Evolutionary conservation across 78 protist species (phyloP), one percentile per base, ranked within the genome.

Genomic region (Diacronema lutheri): DNA sequence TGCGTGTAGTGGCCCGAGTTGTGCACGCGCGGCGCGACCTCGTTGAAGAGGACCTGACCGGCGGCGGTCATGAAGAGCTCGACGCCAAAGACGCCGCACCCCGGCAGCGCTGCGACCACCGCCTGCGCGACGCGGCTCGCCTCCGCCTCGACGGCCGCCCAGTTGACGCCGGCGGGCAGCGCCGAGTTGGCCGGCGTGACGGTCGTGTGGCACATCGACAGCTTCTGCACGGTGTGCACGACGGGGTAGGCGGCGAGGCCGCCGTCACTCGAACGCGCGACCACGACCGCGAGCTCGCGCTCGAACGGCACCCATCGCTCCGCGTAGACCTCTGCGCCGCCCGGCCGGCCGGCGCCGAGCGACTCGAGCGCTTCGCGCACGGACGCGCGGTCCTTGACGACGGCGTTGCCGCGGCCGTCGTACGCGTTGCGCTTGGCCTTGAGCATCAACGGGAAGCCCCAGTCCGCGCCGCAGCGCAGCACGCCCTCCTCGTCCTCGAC

Each of bases 1-100:
- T 93, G 90, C 37, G 96, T 94, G 93, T 93, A 94, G 93, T 96
- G 98, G 29, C 98, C 98, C 35, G 92, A 80, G 88, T 96, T 96
- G 92, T 96, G 98, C 37, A 96, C 95, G 38, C 98, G 89, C 37
- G 98, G 98, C 14, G 98, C 98, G 46, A 94, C 86, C 89, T 96
- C 98, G 77, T 96, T 96, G 88, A 96, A 85, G 38, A 96, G 66
- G 35, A 94, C 77, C 21, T 20, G 0, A 46, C 93, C 94, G 25
- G 40, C 73, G 40, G 55, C n/a, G 62, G 65, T 35, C 35, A 68
- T 37, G 55, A 95, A 95, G 40, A 95, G 77, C 86, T 95, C 98
- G 6, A 95, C 95, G 38, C 96, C 98, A 35, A 86, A 89, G 55
- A 95, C 38, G 35, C 95, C 95, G 37, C 56, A 31, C 58, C 90